These are phyloP conservation scores for Pisolithus orientalis DNA, from an alignment of 768 basidiomycete genomes.

Conservation along the genomic window DNA sequence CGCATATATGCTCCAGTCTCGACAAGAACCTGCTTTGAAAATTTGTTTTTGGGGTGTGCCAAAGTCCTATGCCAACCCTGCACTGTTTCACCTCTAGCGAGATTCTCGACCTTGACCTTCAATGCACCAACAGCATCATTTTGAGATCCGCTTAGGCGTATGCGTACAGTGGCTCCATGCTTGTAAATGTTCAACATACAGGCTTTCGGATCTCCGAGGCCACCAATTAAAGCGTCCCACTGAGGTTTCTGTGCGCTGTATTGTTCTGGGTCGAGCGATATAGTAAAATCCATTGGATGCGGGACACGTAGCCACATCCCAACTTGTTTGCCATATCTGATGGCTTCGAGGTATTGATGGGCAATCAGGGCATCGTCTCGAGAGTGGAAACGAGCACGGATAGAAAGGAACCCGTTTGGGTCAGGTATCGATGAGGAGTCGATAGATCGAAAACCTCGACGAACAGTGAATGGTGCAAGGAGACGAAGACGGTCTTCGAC, in stretches of 20 bases:
- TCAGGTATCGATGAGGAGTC: conserved; percentile 10
- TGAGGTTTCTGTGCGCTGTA: conserved; percentile 43
- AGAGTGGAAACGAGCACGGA: conserved; percentile 41
- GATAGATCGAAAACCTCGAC: conserved; percentile 11
- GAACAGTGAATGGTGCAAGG: conserved; percentile 17
- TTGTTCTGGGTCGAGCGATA: conserved; percentile 42
- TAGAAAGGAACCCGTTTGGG: conserved; percentile 27
- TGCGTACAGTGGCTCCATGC: conserved; percentile 22
- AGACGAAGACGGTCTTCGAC: conserved; percentile 17
- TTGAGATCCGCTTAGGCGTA: conserved; percentile 45
- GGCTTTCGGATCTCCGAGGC: conserved; percentile 31
- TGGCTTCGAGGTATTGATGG: conserved; percentile 30
- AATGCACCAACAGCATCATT: conserved; percentile 49
- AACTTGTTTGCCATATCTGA: conserved; percentile 26
- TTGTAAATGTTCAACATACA: conserved; percentile 29
- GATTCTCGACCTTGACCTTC: conserved; percentile 54
- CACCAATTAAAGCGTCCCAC: conserved; percentile 41
- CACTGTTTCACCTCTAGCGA: conserved; percentile 46
- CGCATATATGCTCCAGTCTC: conserved; percentile 39
- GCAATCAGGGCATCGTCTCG: conserved; percentile 44
- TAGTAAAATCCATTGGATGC: conserved; percentile 44
- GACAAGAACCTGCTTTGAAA: conserved; percentile 29
- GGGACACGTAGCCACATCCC: conserved; percentile 37
- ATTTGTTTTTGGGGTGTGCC: conserved; percentile 17
- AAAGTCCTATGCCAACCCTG: conserved; percentile 48